These are phyloP conservation scores for Noccaea bulbosa DNA, from an alignment of 345 rosid genomes.

Conservation along the genomic window DNA sequence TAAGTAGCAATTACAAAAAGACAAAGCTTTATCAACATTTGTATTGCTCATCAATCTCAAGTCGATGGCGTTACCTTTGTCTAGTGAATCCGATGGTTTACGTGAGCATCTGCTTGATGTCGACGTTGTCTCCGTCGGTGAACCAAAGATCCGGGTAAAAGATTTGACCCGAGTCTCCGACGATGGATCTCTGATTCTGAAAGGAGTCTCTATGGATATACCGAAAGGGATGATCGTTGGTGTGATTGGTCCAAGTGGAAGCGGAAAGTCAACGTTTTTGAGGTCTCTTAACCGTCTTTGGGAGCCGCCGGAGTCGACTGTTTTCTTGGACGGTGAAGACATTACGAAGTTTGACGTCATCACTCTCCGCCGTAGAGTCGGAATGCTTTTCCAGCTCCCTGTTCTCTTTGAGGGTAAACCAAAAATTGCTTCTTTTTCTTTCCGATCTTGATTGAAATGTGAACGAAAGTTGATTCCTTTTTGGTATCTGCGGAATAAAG, in stretches of 20 bases:
- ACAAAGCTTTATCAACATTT: not conserved
- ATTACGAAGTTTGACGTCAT: slow-evolving; percentile 68
- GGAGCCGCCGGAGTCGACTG: slow-evolving; percentile 76
- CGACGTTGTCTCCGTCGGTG: slow-evolving; percentile 7
- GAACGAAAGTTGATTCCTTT: not conserved
- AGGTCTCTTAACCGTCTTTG: slow-evolving; percentile 84
- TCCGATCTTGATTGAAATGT: not conserved
- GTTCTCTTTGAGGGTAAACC: slow-evolving; percentile 74
- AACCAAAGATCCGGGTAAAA: slow-evolving; percentile 53
- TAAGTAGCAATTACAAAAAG: too few species aligned
- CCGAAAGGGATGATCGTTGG: slow-evolving; percentile 72
- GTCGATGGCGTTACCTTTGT: slow-evolving; percentile 28
- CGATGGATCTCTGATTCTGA: slow-evolving; percentile 57
- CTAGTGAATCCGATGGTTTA: slow-evolving; percentile 39
- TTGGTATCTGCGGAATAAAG: too few species aligned
- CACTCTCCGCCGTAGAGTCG: slow-evolving; percentile 77
- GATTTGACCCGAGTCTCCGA: slow-evolving; percentile 57
- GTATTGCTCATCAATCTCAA: slow-evolving; percentile 5
- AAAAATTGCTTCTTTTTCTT: not conserved
- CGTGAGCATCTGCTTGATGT: slow-evolving; percentile 53
- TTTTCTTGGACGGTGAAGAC: slow-evolving; percentile 73
- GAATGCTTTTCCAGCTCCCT: slow-evolving; percentile 96
- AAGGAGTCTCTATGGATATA: slow-evolving; percentile 57
- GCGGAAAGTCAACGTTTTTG: slow-evolving; percentile 85
- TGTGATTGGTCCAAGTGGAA: slow-evolving; percentile 93